These are phyloP conservation scores for Rhizomucor pusillus DNA, from an alignment of 371 early-diverging fungal genomes.

Conservation along the genomic window DNA sequence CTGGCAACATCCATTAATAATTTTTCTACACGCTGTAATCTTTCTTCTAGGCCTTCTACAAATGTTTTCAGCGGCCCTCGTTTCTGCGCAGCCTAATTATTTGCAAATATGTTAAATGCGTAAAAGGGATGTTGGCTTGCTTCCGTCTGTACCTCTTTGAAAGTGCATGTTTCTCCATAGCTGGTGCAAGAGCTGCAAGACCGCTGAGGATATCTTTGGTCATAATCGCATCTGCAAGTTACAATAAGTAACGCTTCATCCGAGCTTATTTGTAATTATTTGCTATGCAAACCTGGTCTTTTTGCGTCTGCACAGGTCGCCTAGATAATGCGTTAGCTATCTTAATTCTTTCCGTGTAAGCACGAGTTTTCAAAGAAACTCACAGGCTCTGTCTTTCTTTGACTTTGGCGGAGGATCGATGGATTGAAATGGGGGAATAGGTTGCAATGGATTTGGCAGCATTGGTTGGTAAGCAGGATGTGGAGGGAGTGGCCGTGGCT, in stretches of 20 bases:
- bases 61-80: conserved; percentile 54
- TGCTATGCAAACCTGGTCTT: conserved; percentile 13
- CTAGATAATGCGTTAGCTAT: neutral
- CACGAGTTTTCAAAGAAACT: too few species aligned
- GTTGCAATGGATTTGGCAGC: too few species aligned
- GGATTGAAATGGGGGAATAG: too few species aligned
- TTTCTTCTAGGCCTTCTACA: conserved; percentile 17
- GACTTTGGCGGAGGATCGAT: too few species aligned
- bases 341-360: too few species aligned
- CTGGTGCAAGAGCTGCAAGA: conserved; percentile 14
- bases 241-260: neutral
- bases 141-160: conserved; percentile 10
- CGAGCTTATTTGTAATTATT: neutral
- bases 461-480: too few species aligned
- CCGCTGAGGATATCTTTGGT: conserved; percentile 6
- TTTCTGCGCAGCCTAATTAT: conserved; percentile 21
- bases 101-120: neutral
- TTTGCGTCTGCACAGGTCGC: conserved; percentile 19
- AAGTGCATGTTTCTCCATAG: conserved; percentile 13
- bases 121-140: neutral
- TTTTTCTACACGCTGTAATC: conserved; percentile 19
- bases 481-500: too few species aligned
- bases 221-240: conserved; percentile 14
- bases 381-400: too few species aligned
- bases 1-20: conserved; percentile 25